Conservation (phyloP, 495 filamentous ascomycete species). For the Neohortaea acidophila region DNA sequence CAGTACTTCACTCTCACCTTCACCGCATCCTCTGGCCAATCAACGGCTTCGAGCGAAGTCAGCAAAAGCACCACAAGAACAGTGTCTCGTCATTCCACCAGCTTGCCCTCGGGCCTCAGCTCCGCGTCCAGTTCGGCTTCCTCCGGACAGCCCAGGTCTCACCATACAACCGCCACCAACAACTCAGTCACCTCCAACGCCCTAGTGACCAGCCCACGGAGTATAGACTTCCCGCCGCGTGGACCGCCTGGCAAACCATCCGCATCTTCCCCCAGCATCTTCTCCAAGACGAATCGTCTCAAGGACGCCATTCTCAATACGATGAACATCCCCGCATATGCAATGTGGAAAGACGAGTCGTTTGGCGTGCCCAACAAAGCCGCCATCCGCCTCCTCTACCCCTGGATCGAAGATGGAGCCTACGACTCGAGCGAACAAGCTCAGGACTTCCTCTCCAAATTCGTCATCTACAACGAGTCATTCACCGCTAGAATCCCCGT, state of each 20-base stretch:
- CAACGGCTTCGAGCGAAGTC: slow-evolving; percentile 14
- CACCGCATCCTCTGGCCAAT: slow-evolving; percentile 31
- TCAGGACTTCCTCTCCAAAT: slow-evolving; percentile 38
- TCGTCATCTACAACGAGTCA: slow-evolving; percentile 43
- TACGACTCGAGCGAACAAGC: slow-evolving; percentile 31
- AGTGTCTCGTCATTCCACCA: slow-evolving; percentile 11
- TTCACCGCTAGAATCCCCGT: slow-evolving; percentile 40
- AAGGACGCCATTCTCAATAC: slow-evolving; percentile 57
- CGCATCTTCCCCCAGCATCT: slow-evolving; percentile 37
- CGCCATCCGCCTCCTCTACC: slow-evolving; percentile 35
- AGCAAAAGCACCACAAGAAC: slow-evolving; percentile 17
- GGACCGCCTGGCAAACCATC: slow-evolving; percentile 39
- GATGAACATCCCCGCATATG: slow-evolving; percentile 49
- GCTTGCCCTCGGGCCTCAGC: slow-evolving; percentile 15
- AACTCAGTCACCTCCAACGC: slow-evolving; percentile 16
- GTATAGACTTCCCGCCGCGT: slow-evolving; percentile 37
- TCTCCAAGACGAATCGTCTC: slow-evolving; percentile 50
- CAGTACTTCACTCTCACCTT: slow-evolving; percentile 53
- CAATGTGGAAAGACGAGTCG: slow-evolving; percentile 58
- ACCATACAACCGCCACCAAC: slow-evolving; percentile 3
- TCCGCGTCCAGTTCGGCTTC: slow-evolving; percentile 20
- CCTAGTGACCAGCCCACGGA: background rate
- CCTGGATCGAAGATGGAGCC: slow-evolving; percentile 26
- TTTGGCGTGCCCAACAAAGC: slow-evolving; percentile 51
- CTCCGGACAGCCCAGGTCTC: slow-evolving; percentile 13